These are phyloP conservation scores for Diplotaxis tenuifolia DNA, from an alignment of 345 rosid species.

Conservation along the genomic window DNA sequence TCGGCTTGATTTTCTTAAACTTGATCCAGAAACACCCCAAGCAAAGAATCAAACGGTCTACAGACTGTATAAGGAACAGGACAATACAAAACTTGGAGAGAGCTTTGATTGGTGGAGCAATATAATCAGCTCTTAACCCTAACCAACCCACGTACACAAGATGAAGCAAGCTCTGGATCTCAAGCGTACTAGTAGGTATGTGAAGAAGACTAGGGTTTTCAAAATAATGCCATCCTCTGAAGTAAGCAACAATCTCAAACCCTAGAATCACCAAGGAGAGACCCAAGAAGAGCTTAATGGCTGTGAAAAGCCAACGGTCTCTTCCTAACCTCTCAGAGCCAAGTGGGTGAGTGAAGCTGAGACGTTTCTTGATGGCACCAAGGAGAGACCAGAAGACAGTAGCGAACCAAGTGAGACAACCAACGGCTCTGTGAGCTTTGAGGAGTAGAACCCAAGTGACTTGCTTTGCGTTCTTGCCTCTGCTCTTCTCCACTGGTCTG, in stretches of 20 bases:
- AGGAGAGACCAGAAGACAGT: slow-evolving; percentile 75
- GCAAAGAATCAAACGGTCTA: slow-evolving; percentile 68
- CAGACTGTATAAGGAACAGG: slow-evolving; percentile 70
- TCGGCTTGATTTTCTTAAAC: slow-evolving; percentile 64
- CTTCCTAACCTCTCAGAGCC: slow-evolving; percentile 61
- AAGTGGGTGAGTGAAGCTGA: slow-evolving; percentile 54
- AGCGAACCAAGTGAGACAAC: slow-evolving; percentile 77
- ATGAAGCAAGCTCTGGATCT: slow-evolving; percentile 66
- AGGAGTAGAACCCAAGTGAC: slow-evolving; percentile 92
- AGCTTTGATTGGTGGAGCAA: slow-evolving; percentile 64
- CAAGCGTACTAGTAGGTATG: slow-evolving; percentile 53
- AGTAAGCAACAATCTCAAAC: slow-evolving; percentile 70
- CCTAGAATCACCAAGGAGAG: slow-evolving; percentile 51
- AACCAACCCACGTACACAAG: slow-evolving; percentile 64
- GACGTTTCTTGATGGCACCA: slow-evolving; percentile 67
- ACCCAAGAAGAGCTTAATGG: slow-evolving; percentile 55
- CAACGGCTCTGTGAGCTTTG: slow-evolving; percentile 85
- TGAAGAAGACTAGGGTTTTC: slow-evolving; percentile 55
- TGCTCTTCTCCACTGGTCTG: slow-evolving; percentile 72
- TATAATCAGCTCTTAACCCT: slow-evolving; percentile 56
- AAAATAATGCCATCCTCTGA: slow-evolving; percentile 86
- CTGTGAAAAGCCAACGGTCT: slow-evolving; percentile 55
- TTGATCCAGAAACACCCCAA: slow-evolving; percentile 86
- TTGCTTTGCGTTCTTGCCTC: slow-evolving; percentile 88
- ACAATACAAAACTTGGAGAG: slow-evolving; percentile 68